phyloP scores from a whole-genome alignment of 805 yeast genomes.

The Lachancea sp. region DNA sequence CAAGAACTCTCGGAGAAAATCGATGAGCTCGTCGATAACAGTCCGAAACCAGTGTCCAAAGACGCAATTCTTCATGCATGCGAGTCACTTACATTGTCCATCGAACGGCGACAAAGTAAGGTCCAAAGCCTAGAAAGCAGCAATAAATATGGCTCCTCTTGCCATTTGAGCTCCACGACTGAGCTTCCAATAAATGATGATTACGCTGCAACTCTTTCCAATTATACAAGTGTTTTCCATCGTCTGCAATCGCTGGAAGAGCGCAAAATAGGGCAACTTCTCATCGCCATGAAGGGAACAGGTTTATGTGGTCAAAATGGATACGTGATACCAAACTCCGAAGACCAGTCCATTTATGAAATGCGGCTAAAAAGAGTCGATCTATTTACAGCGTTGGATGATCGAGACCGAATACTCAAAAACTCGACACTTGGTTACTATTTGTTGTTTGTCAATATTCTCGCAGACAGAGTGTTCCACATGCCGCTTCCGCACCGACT shows the following conservation, averaged over 20 bases:
- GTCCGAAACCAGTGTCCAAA: not conserved
- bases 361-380: constrained; percentile 1
- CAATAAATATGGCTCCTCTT: not conserved
- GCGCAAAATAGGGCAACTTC: constrained; percentile 17
- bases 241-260: constrained; percentile 12
- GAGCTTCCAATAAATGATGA: constrained; percentile 14
- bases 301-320: constrained; percentile 13
- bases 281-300: constrained; percentile 14
- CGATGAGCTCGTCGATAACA: constrained; percentile 6
- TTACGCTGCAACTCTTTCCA: constrained; percentile 24
- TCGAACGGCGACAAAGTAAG: not conserved
- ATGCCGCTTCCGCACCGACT: constrained; percentile 22
- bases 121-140: not conserved
- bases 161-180: not conserved
- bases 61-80: not conserved
- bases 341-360: not conserved
- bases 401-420: constrained; percentile 9
- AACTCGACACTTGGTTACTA: constrained; percentile 28
- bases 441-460: constrained; percentile 18
- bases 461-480: constrained; percentile 16
- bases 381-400: constrained; percentile 5
- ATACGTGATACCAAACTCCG: constrained; percentile 8
- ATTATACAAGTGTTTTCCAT: constrained; percentile 17
- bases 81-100: not conserved
- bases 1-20: constrained; percentile 11